Percentiles rank a stretch among this genome's conserved stretches.
phyloP scores from a whole-genome alignment of 179 eudicot species.

The Carnegiea gigantea region DNA sequence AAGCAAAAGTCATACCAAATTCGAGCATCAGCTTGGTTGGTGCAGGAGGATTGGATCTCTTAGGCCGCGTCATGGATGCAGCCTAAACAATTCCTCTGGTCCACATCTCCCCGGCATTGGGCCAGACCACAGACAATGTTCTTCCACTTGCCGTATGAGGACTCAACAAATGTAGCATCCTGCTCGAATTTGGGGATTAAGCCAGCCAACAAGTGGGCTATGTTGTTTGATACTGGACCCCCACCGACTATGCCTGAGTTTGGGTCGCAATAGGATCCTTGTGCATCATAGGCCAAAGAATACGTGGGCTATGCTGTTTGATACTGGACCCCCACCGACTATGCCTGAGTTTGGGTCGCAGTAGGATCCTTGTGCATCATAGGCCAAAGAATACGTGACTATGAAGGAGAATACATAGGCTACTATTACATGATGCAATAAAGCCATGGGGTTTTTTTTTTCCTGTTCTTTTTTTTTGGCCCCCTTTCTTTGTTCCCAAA shows the following conservation, averaged over 20 bases:
- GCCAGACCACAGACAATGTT: constrained; percentile 49
- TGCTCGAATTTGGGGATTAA: constrained; percentile 30
- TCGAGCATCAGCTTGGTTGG: constrained; percentile 45
- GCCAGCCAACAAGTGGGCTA: constrained; percentile 32
- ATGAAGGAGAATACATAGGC: constrained; percentile 15
- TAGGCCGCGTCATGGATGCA: constrained; percentile 50
- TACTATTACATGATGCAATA: not conserved
- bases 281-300: constrained; percentile 44
- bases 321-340: too few species aligned
- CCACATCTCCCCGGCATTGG: constrained; percentile 63
- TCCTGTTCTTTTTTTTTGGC: not conserved
- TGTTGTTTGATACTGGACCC: constrained; percentile 34
- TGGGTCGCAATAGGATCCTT: constrained; percentile 33
- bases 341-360: rapidly evolving
- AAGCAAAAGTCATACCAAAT: too few species aligned
- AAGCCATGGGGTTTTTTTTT: not conserved
- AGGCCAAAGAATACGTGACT: not conserved
- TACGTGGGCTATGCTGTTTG: not conserved
- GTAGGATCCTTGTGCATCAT: too few species aligned
- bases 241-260: constrained; percentile 26
- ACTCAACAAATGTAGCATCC: constrained; percentile 30
- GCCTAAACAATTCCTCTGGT: constrained; percentile 40
- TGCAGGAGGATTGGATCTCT: constrained; percentile 35
- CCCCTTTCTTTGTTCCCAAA: not conserved
- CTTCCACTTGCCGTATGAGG: constrained; percentile 38